These are phyloP conservation scores for Lactuca sativa DNA, from an alignment of 129 eudicot species.

Conservation along the genomic window DNA sequence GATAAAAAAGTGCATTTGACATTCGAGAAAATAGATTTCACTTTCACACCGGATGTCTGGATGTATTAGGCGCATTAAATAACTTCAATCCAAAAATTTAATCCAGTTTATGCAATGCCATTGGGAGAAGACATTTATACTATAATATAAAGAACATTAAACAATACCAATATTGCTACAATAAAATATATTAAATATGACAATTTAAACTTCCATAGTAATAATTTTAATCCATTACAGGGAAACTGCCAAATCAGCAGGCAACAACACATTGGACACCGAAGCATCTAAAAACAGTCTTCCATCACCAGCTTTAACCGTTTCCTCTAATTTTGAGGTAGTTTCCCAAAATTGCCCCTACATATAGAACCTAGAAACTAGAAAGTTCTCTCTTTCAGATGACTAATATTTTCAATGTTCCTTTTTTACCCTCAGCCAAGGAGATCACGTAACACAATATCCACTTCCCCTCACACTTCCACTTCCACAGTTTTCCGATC, in stretches of 20 bases:
- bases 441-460: conserved; percentile 59
- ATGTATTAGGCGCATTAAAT: too few relatives aligned
- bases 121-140: too few relatives aligned
- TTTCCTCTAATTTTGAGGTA: conserved; percentile 98
- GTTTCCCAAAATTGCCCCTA: neutral
- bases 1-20: too few relatives aligned
- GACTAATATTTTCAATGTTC: conserved; percentile 19
- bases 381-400: conserved; percentile 9
- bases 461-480: conserved; percentile 42
- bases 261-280: conserved; percentile 38
- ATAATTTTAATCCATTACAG: conserved; percentile 35
- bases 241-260: conserved; percentile 60
- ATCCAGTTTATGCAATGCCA: too few relatives aligned
- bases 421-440: conserved; percentile 62
- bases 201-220: neutral
- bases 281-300: conserved; percentile 72
- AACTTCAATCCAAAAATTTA: too few relatives aligned
- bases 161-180: too few relatives aligned
- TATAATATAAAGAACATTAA: too few relatives aligned
- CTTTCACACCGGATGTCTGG: too few relatives aligned
- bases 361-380: neutral
- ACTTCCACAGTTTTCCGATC: conserved; percentile 73
- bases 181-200: too few relatives aligned
- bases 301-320: conserved; percentile 58
- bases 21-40: too few relatives aligned